Evolutionary conservation across 2,329 filamentous ascomycete species (phyloP).

Genomic region (Onygenales sp.): DNA sequence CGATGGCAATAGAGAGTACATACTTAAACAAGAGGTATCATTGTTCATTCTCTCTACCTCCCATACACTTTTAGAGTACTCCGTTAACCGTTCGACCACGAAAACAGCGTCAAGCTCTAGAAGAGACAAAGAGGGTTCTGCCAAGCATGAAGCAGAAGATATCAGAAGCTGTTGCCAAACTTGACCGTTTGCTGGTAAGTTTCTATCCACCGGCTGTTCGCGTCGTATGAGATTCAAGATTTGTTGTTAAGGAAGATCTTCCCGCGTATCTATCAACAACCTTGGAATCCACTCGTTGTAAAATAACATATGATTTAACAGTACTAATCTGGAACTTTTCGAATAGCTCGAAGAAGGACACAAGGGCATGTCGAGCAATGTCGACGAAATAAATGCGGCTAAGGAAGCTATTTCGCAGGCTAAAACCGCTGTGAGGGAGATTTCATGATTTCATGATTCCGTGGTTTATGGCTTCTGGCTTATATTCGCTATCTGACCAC

Average conservation of each 20-base stretch:
- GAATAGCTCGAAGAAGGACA: slow-evolving; percentile 29
- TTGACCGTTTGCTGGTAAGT: slow-evolving; percentile 69
- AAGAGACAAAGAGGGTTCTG: slow-evolving; percentile 81
- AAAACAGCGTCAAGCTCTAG: slow-evolving; percentile 62
- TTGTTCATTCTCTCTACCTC: background rate
- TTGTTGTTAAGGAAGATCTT: background rate
- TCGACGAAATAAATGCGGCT: slow-evolving; percentile 31
- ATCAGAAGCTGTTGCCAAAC: slow-evolving; percentile 56
- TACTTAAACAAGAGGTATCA: slow-evolving; percentile 76
- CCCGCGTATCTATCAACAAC: background rate
- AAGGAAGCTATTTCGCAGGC: slow-evolving; percentile 33
- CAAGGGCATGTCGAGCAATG: slow-evolving; percentile 30
- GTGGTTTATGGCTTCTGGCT: background rate
- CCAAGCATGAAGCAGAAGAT: slow-evolving; percentile 63
- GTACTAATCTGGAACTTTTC: background rate
- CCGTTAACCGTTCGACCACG: background rate
- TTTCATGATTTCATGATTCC: slow-evolving; percentile 20
- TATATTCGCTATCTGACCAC: background rate
- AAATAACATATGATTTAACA: too few species aligned
- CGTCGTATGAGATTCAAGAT: background rate
- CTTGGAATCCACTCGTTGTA: background rate
- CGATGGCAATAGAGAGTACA: slow-evolving; percentile 70
- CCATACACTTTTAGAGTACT: background rate
- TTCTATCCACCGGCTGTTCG: background rate
- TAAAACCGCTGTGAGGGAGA: slow-evolving; percentile 29